These are phyloP conservation scores for maize (Zea mays) DNA, from an alignment of 176 grass and related monocot genomes.

Conservation along the genomic window Zm-B73-REFERENCE-NAM-5.0 NC_050096.1:175551001-175551500, in stretches of 20 bases:
- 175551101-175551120: conserved; percentile 5
- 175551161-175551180: conserved; percentile 69
- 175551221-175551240: conserved; percentile 99
- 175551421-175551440: neutral
- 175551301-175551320: conserved; percentile 75
- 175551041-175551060: conserved; percentile 91
- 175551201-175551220: conserved; percentile 95
- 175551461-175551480: neutral
- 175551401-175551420: neutral
- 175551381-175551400: neutral
- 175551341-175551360: neutral
- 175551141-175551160: conserved; percentile 20
- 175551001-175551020: conserved; percentile 96
- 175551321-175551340: conserved; percentile 9
- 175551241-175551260: conserved; percentile 96
- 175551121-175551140: conserved; percentile 17
- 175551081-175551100: conserved; percentile 57
- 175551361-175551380: neutral
- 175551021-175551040: conserved; percentile 95
- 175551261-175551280: conserved; percentile 73
- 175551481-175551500: neutral
- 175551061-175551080: conserved; percentile 75
- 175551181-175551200: conserved; percentile 99
- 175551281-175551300: conserved; percentile 85
- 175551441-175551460: neutral